phyloP scores from a whole-genome alignment of 345 rosid genomes.

The Capsella bursapastoris region DNA sequence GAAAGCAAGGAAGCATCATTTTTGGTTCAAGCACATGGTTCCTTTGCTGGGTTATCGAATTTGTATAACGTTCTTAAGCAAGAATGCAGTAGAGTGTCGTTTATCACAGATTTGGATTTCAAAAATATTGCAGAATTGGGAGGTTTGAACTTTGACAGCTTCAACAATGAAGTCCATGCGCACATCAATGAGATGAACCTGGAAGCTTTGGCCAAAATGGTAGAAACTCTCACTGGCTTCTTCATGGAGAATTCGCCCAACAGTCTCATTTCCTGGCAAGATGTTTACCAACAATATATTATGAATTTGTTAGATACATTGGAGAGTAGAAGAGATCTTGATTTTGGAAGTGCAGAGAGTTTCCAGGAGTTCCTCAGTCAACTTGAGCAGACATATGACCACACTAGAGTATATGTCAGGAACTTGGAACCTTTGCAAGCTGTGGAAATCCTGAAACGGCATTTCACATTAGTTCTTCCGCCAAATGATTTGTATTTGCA shows the following conservation, averaged over 20 bases:
- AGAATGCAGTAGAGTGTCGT: constrained; percentile 85
- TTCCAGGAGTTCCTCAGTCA: constrained; percentile 64
- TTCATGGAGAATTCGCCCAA: constrained; percentile 53
- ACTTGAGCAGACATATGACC: constrained; percentile 72
- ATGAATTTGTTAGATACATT: constrained; percentile 54
- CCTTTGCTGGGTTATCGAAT: constrained; percentile 50
- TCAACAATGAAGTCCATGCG: constrained; percentile 67
- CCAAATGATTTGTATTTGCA: constrained; percentile 49
- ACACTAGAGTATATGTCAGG: constrained; percentile 59
- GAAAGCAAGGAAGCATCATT: constrained; percentile 54
- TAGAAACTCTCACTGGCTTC: constrained; percentile 53
- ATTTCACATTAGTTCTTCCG: constrained; percentile 58
- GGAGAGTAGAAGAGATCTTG: constrained; percentile 55
- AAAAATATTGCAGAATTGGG: constrained; percentile 72
- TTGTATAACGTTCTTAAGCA: constrained; percentile 64
- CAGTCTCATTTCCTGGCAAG: constrained; percentile 67
- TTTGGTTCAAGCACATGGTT: constrained; percentile 40
- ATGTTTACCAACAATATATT: constrained; percentile 71
- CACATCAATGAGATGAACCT: constrained; percentile 61
- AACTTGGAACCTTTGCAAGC: constrained; percentile 67
- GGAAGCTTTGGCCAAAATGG: constrained; percentile 91
- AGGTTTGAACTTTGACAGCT: constrained; percentile 66
- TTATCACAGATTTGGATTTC: constrained; percentile 76
- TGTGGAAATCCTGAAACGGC: constrained; percentile 64
- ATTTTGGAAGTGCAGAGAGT: constrained; percentile 65